These are phyloP conservation scores for Hawksworthiomyces lignivorus DNA, from an alignment of 2,329 filamentous ascomycete species.

Conservation along the genomic window DNA sequence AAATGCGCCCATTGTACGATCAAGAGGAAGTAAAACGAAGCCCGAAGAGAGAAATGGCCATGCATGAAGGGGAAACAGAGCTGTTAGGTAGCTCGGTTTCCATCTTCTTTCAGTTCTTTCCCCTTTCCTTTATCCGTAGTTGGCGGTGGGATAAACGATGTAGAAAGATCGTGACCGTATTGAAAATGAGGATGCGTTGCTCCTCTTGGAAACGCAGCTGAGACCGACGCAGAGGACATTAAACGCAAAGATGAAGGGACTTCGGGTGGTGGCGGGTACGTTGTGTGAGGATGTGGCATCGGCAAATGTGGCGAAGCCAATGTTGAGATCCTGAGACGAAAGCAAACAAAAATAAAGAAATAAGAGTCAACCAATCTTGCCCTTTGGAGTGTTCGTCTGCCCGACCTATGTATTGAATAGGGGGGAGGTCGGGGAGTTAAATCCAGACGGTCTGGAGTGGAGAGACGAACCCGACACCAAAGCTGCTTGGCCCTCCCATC, in stretches of 20 bases:
- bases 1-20: not conserved
- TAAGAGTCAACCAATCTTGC: constrained; percentile 46
- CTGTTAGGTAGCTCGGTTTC: constrained; percentile 6
- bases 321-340: constrained; percentile 24
- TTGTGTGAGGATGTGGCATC: constrained; percentile 11
- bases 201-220: constrained; percentile 34
- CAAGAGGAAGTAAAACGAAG: constrained; percentile 9
- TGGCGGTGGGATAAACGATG: constrained; percentile 26
- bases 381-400: constrained; percentile 17
- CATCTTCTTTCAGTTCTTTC: constrained; percentile 17
- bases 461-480: constrained; percentile 54
- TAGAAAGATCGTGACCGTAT: constrained; percentile 31
- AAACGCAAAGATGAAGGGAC: constrained; percentile 26
- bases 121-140: constrained; percentile 29
- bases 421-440: constrained; percentile 27
- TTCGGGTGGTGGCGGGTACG: constrained; percentile 37
- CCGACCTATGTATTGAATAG: not conserved
- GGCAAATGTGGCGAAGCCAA: constrained; percentile 10
- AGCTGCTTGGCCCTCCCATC: constrained; percentile 38
- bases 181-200: constrained; percentile 21
- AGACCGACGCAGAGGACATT: constrained; percentile 22
- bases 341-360: constrained; percentile 30
- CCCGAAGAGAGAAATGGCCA: constrained; percentile 14
- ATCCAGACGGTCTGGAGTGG: constrained; percentile 56
- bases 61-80: not conserved